Base-by-base conservation (phyloP, 2,329 filamentous ascomycete genomes). In the Fusarium ramigenum region DNA sequence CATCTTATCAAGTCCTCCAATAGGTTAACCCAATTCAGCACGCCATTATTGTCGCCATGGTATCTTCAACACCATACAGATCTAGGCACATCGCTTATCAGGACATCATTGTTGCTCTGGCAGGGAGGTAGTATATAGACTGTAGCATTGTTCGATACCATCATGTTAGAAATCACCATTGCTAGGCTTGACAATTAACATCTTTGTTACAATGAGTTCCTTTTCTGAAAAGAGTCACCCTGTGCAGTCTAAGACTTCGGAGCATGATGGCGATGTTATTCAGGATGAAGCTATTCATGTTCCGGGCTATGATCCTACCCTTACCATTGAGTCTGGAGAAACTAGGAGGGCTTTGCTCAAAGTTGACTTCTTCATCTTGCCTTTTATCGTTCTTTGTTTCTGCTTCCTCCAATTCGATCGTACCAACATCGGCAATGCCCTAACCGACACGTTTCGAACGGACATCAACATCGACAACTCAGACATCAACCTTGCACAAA, bases 401-500 rank as follows among this genome's bases (percentile, higher is more conserved):
- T 80, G 75, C 39, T 79, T 80, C 44, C 78, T 81, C 5, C 80
- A 81, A 23, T 80, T 81, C 40, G 79, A 81, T 36, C 78, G 79
- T 12, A 80, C 70, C 50, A 86, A 85, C 66, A 86, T 87, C 60
- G 83, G 84, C 62, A 87, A 86, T 39, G 87, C 87, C 6, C 73
- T 89, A 43, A 89, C 87, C 7, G 87, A 88, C 44, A 85, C 82
- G 7, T 83, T 89, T 47, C 82, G 85, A 19, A 66, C 81, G 7
- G 87, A 89, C 63, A 82, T 88, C 10, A 78, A 81, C 19, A 83
- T 89, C 60, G 83, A 81, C 3, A 87, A 87, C 40, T 82, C 85
- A 57, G 83, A 88, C 53, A 84, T 88, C 73, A 89, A 88, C 58
- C 72, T 87, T 12, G 86, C 87, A 1, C 83, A 86, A n/a, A 86